Evolutionary conservation across 805 yeast species (phyloP).

Genomic region (Komagataella ulmi): DNA sequence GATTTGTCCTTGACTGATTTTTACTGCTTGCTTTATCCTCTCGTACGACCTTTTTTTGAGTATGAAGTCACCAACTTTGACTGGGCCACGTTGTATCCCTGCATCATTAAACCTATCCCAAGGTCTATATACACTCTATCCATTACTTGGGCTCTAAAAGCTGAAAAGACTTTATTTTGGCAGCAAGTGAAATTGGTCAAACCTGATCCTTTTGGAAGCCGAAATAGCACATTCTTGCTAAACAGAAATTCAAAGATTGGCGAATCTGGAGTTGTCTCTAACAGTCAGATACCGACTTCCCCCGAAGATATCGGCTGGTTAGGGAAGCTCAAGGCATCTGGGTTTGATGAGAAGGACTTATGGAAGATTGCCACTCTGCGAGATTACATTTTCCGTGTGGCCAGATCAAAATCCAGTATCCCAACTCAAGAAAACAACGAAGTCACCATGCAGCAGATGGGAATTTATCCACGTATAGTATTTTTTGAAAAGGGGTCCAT

Average conservation of each 20-base stretch:
- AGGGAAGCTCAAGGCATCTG: constrained; percentile 58
- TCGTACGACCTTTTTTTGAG: constrained; percentile 60
- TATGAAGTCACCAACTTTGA: constrained; percentile 62
- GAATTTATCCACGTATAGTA: constrained; percentile 34
- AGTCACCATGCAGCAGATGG: constrained; percentile 16
- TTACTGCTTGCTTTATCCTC: constrained; percentile 74
- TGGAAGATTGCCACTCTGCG: constrained; percentile 75
- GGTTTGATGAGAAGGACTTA: constrained; percentile 54
- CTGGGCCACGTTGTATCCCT: constrained; percentile 54
- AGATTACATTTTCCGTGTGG: constrained; percentile 50
- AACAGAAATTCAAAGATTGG: constrained; percentile 13
- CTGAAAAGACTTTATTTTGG: constrained; percentile 73
- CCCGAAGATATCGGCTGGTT: constrained; percentile 63
- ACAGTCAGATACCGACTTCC: constrained; percentile 38
- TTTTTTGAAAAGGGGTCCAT: constrained; percentile 32
- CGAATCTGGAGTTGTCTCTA: constrained; percentile 22
- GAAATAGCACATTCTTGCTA: constrained; percentile 18
- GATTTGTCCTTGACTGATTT: constrained; percentile 64
- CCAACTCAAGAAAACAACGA: constrained; percentile 6
- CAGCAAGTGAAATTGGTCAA: constrained; percentile 26
- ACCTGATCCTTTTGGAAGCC: constrained; percentile 32
- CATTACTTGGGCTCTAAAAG: constrained; percentile 57
- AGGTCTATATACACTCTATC: constrained; percentile 51
- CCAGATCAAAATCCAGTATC: constrained; percentile 15
- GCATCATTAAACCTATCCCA: constrained; percentile 55